Evolutionary conservation across 495 filamentous ascomycete genomes (phyloP).

Genomic region (Lasiosphaeria miniovina): DNA sequence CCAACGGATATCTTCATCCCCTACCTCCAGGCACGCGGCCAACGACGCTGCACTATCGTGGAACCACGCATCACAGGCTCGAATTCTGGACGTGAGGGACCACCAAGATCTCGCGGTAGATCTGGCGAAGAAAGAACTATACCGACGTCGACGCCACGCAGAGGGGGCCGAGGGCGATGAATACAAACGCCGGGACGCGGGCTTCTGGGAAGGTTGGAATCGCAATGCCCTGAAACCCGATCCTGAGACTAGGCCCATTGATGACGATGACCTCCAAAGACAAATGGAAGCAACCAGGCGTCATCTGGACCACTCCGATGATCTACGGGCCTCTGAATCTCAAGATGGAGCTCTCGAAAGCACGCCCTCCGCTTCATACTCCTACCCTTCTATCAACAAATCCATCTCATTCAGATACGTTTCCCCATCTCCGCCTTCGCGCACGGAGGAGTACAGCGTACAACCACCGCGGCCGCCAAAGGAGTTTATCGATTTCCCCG

Average conservation of each 20-base stretch:
- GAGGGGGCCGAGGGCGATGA: conserved; percentile 55
- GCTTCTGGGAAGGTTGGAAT: conserved; percentile 63
- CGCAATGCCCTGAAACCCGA: conserved; percentile 34
- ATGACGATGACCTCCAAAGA: conserved; percentile 46
- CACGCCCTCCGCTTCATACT: conserved; percentile 30
- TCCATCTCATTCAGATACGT: conserved; percentile 44
- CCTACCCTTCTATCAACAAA: conserved; percentile 49
- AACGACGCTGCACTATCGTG: conserved; percentile 48
- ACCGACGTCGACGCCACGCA: conserved; percentile 59
- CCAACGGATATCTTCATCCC: conserved; percentile 11
- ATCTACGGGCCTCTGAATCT: conserved; percentile 1
- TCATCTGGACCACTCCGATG: conserved; percentile 35
- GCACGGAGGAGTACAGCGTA: conserved; percentile 13
- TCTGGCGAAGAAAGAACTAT: conserved; percentile 71
- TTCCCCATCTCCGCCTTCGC: conserved; percentile 13
- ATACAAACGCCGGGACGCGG: conserved; percentile 54
- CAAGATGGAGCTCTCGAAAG: neutral
- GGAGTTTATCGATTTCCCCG: neutral
- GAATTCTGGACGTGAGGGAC: conserved; percentile 62
- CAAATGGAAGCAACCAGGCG: conserved; percentile 50
- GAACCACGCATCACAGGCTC: conserved; percentile 33
- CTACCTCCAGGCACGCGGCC: conserved; percentile 38
- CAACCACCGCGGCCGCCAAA: conserved; percentile 35
- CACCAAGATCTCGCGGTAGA: conserved; percentile 75
- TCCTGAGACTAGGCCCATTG: conserved; percentile 20